phyloP scores from a whole-genome alignment of 495 filamentous ascomycete species.

The Aspergillus affinis region DNA sequence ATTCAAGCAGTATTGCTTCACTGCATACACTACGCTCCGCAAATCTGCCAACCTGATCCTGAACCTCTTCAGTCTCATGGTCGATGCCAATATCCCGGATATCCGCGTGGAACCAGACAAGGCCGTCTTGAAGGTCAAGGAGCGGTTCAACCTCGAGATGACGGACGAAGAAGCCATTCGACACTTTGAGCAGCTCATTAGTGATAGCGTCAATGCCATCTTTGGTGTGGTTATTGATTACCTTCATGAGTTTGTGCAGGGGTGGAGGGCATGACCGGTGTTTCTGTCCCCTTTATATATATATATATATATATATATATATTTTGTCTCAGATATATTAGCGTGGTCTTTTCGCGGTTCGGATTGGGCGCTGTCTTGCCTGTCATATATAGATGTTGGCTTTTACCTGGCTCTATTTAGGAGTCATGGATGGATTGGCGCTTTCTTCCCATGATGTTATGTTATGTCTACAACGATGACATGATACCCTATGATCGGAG shows the following conservation, averaged over 20 bases:
- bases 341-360: neutral
- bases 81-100: slow-evolving; percentile 94
- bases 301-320: slow-evolving; percentile 9
- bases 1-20: slow-evolving; percentile 95
- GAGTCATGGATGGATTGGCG: slow-evolving; percentile 6
- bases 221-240: slow-evolving; percentile 93
- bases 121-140: slow-evolving; percentile 90
- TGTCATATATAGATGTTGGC: neutral
- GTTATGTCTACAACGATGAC: neutral
- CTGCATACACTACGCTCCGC: slow-evolving; percentile 86
- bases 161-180: slow-evolving; percentile 91
- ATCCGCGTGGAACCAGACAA: slow-evolving; percentile 90
- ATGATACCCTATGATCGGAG: neutral
- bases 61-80: slow-evolving; percentile 95
- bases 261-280: slow-evolving; percentile 65
- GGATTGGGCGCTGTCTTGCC: neutral
- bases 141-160: slow-evolving; percentile 89
- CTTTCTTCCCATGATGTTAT: neutral
- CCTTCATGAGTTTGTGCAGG: slow-evolving; percentile 90
- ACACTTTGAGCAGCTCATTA: slow-evolving; percentile 82
- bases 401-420: neutral
- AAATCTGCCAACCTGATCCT: slow-evolving; percentile 90
- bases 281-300: neutral
- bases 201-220: slow-evolving; percentile 82
- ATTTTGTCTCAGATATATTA: neutral